Conservation (phyloP, 2,329 filamentous ascomycete genomes). For the Beauveria caledonica region DNA sequence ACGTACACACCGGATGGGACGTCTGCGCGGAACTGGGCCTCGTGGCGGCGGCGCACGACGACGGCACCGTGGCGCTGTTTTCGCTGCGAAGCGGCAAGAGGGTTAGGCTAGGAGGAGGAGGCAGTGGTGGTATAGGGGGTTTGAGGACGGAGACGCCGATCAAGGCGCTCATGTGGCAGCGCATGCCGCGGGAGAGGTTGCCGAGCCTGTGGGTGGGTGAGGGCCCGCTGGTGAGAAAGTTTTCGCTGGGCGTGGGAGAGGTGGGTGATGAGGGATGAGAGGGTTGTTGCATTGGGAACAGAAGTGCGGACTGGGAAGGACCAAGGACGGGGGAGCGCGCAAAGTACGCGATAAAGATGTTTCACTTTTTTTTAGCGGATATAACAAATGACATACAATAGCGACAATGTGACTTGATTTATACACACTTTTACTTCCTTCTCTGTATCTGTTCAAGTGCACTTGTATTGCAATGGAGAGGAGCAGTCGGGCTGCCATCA, state of each 20-base stretch:
- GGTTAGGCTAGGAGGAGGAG: conserved; percentile 23
- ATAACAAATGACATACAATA: no score
- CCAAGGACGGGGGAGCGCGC: background rate
- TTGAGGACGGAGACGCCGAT: conserved; percentile 25
- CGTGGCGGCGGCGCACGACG: conserved; percentile 46
- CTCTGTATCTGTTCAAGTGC: no score
- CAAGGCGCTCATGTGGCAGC: conserved; percentile 36
- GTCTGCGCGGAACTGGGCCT: conserved; percentile 37
- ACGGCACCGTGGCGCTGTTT: conserved; percentile 40
- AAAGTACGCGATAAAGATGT: background rate
- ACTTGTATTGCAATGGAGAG: no score
- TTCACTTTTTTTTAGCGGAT: no score
- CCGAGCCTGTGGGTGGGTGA: conserved; percentile 41
- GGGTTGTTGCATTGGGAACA: background rate
- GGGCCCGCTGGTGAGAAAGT: conserved; percentile 31
- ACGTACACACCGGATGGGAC: conserved; percentile 44
- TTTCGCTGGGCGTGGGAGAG: conserved; percentile 30
- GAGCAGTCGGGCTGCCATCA: no score
- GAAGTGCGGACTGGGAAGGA: background rate
- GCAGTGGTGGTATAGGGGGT: conserved; percentile 18
- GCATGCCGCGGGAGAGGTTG: conserved; percentile 33
- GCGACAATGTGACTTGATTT: no score
- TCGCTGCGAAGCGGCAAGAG: conserved; percentile 30
- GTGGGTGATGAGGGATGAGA: conserved; percentile 28
- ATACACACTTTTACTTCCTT: no score